Percentiles rank a stretch among this genome's conserved stretches.
These are phyloP conservation scores for Gryganskiella cystojenkinii DNA, from an alignment of 192 early-diverging fungal genomes.

Conservation along the genomic window DNA sequence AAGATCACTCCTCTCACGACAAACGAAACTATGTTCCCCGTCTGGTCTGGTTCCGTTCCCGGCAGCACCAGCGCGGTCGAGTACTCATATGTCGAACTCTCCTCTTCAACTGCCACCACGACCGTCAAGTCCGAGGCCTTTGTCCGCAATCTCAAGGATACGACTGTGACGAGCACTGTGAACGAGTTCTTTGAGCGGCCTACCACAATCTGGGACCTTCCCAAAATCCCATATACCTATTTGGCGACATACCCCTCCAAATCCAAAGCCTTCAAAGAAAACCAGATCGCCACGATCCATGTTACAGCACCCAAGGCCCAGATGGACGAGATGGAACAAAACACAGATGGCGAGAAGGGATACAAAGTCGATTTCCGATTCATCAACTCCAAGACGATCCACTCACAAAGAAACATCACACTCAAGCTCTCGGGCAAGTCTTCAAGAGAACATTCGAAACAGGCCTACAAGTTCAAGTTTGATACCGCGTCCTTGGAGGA, in stretches of 20 bases:
- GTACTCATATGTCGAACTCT: conserved; percentile 18
- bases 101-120: neutral
- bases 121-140: conserved; percentile 11
- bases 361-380: conserved; percentile 31
- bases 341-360: conserved; percentile 7
- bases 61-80: conserved; percentile 3
- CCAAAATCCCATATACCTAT: conserved; percentile 52
- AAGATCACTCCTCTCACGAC: neutral
- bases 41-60: conserved; percentile 9
- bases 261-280: conserved; percentile 29
- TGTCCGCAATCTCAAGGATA: conserved; percentile 3
- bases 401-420: conserved; percentile 31
- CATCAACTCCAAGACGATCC: conserved; percentile 34
- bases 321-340: conserved; percentile 23
- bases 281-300: conserved; percentile 56
- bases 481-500: conserved; percentile 8
- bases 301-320: conserved; percentile 30
- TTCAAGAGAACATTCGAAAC: conserved; percentile 50
- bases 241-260: conserved; percentile 51
- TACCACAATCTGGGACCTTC: conserved; percentile 39
- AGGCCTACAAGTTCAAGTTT: conserved; percentile 51
- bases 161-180: conserved; percentile 17
- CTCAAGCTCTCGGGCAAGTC: conserved; percentile 48
- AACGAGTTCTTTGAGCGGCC: conserved; percentile 57
- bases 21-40: conserved; percentile 6